Evolutionary conservation across 345 rosid genomes (phyloP).

Genomic region (Carallia pectinifolia): DNA sequence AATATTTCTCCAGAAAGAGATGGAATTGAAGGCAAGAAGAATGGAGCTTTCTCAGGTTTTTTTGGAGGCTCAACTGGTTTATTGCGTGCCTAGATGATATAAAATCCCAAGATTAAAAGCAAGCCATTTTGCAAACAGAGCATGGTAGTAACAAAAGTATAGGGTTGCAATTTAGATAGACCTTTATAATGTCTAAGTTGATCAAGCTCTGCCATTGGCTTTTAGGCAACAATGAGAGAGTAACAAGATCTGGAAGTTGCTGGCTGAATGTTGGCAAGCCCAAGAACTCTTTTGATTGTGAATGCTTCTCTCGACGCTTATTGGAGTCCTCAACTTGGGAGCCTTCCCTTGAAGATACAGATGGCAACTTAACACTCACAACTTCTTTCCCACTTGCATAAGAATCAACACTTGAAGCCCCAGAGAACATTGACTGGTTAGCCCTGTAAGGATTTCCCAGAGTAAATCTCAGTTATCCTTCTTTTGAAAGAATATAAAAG

Average conservation of each 20-base stretch:
- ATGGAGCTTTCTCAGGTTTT: constrained; percentile 86
- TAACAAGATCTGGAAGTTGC: constrained; percentile 89
- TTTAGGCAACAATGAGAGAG: constrained; percentile 84
- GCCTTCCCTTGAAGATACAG: constrained; percentile 57
- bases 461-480: background rate
- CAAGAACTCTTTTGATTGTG: constrained; percentile 26
- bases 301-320: constrained; percentile 18
- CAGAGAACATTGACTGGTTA: constrained; percentile 78
- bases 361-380: constrained; percentile 70
- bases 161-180: constrained; percentile 8
- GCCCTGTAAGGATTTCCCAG: constrained; percentile 45
- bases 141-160: background rate
- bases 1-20: constrained; percentile 85
- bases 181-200: constrained; percentile 95
- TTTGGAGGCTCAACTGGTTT: constrained; percentile 94
- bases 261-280: constrained; percentile 35
- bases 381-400: constrained; percentile 81
- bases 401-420: constrained; percentile 55
- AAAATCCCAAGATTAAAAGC: background rate
- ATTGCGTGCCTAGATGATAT: constrained; percentile 57
- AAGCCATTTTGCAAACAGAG: background rate
- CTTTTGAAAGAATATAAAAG: background rate
- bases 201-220: constrained; percentile 97
- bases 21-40: constrained; percentile 83
- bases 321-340: constrained; percentile 50